Conservation (phyloP, 2,329 filamentous ascomycete species). For the Cladosporium austrohemisphaericum region DNA sequence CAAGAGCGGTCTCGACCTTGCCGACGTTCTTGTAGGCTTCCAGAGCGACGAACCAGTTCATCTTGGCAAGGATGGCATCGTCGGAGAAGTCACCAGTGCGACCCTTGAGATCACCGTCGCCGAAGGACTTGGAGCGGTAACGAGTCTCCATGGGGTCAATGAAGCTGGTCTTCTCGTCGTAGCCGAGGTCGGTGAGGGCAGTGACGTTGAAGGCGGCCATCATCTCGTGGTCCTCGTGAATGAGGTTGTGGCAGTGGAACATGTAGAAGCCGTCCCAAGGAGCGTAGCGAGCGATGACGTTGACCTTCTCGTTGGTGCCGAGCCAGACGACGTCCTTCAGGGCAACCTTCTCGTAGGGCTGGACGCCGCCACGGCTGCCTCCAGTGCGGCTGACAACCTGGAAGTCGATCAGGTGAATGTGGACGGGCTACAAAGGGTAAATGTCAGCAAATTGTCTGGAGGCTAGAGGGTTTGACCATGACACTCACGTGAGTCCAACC, state of each 20-base stretch:
- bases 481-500: constrained; percentile 42
- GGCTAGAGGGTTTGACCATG: constrained; percentile 50
- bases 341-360: constrained; percentile 52
- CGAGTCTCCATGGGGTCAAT: constrained; percentile 23
- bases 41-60: constrained; percentile 31
- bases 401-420: constrained; percentile 60
- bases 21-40: constrained; percentile 29
- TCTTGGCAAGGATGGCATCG: constrained; percentile 28
- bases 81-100: constrained; percentile 19
- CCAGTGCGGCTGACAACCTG: constrained; percentile 50
- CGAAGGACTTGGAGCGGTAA: constrained; percentile 24
- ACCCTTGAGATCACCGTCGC: constrained; percentile 13
- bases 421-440: constrained; percentile 48
- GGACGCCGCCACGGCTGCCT: constrained; percentile 40
- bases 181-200: constrained; percentile 31
- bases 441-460: background rate
- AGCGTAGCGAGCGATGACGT: constrained; percentile 50
- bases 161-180: constrained; percentile 28
- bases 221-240: constrained; percentile 46
- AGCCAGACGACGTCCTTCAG: constrained; percentile 60
- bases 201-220: constrained; percentile 44
- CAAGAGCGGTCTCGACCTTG: constrained; percentile 29
- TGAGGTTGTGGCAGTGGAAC: constrained; percentile 44
- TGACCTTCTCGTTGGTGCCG: constrained; percentile 47
- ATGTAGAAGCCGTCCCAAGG: constrained; percentile 52